phyloP scores from a whole-genome alignment of 495 filamentous ascomycete genomes.

The Lasiosphaeria ovina region DNA sequence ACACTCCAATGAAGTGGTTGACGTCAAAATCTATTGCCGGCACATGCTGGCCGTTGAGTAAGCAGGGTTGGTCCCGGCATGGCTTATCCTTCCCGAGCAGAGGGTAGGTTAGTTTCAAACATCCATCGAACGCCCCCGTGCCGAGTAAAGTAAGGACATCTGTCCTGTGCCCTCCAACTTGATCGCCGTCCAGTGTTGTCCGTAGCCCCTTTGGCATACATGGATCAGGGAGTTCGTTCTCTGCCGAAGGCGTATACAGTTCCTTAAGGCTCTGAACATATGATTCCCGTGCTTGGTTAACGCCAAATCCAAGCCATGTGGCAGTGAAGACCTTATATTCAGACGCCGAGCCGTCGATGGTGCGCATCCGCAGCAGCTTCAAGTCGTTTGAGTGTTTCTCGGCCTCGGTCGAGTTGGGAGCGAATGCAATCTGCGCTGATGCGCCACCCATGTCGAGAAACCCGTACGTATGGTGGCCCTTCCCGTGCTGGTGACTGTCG shows the following conservation, averaged over 20 bases:
- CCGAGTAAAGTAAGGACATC: constrained; percentile 59
- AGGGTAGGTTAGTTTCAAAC: constrained; percentile 75
- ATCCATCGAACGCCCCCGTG: constrained; percentile 84
- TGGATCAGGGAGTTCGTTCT: constrained; percentile 79
- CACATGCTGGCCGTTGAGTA: constrained; percentile 84
- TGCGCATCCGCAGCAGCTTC: constrained; percentile 79
- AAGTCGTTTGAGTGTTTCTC: constrained; percentile 88
- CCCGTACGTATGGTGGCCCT: constrained; percentile 92
- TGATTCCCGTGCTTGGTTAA: constrained; percentile 80
- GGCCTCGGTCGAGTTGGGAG: constrained; percentile 88
- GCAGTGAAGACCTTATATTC: constrained; percentile 93
- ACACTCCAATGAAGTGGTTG: constrained; percentile 97
- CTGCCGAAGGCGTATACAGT: constrained; percentile 49
- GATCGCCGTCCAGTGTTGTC: constrained; percentile 61
- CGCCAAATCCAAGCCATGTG: constrained; percentile 95
- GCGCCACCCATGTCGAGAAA: constrained; percentile 99
- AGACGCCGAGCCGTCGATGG: constrained; percentile 66
- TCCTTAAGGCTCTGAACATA: constrained; percentile 72
- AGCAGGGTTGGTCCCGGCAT: constrained; percentile 79
- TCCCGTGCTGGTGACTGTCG: constrained; percentile 66
- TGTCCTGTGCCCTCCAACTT: constrained; percentile 29
- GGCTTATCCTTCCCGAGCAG: constrained; percentile 86
- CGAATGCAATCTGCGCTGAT: constrained; percentile 96
- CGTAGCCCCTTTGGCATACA: constrained; percentile 79
- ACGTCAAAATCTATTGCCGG: constrained; percentile 97